Evolutionary conservation across 2,329 filamentous ascomycete species (phyloP).

Genomic region (Sphaerulina musiva): DNA sequence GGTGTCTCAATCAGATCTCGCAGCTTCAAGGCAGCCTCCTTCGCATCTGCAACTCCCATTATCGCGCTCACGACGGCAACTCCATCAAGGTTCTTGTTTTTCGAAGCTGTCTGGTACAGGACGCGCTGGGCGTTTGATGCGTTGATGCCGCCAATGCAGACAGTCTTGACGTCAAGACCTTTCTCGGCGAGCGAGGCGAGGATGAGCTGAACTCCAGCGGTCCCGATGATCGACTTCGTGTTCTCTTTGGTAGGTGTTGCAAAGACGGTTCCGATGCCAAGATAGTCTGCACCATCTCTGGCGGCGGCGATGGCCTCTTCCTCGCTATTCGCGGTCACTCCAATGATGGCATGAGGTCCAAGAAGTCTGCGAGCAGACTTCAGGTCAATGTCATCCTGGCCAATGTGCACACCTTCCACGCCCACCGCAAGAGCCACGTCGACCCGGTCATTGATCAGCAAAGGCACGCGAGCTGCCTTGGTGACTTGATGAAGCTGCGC

Average conservation of each 20-base stretch:
- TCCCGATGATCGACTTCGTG: constrained; percentile 73
- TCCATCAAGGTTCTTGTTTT: constrained; percentile 62
- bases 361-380: constrained; percentile 63
- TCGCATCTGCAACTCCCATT: constrained; percentile 63
- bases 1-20: constrained; percentile 47
- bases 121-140: constrained; percentile 66
- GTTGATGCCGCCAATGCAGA: constrained; percentile 88
- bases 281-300: constrained; percentile 73
- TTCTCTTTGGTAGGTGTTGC: constrained; percentile 82
- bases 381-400: constrained; percentile 83
- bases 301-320: constrained; percentile 69
- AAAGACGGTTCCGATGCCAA: constrained; percentile 86
- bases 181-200: constrained; percentile 53
- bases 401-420: constrained; percentile 88
- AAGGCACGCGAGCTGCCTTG: constrained; percentile 59
- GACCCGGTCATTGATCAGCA: constrained; percentile 88
- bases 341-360: constrained; percentile 72
- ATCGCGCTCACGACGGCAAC: constrained; percentile 88
- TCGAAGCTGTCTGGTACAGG: constrained; percentile 58
- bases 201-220: constrained; percentile 62
- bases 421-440: constrained; percentile 80
- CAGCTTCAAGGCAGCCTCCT: constrained; percentile 56
- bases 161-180: constrained; percentile 50
- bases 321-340: constrained; percentile 71
- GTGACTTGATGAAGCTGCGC: constrained; percentile 66